Evolutionary conservation across 441 rosid species (phyloP).

Genomic region (Populus hybrid): DNA sequence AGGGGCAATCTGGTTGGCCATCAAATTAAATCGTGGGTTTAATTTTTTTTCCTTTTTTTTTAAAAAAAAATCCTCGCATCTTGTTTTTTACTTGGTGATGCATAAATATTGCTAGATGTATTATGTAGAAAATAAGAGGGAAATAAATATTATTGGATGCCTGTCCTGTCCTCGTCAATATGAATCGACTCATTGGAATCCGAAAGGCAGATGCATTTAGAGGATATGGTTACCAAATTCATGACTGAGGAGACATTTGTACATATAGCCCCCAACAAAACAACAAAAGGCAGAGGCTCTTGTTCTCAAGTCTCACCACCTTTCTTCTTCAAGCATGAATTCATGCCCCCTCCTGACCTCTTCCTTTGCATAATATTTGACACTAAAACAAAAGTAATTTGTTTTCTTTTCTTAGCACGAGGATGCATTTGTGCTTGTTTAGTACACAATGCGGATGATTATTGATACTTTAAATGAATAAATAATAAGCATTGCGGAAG

Average conservation of each 20-base stretch:
- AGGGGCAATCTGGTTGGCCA: not conserved
- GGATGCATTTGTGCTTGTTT: too few species aligned
- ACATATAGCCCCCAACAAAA: not conserved
- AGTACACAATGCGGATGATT: too few species aligned
- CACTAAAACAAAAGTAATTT: not conserved
- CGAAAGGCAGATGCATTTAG: not conserved
- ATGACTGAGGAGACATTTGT: slow-evolving; percentile 10
- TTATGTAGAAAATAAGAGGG: not conserved
- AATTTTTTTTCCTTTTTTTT: not conserved
- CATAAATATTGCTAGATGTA: not conserved
- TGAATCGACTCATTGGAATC: slow-evolving; percentile 7
- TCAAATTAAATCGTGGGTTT: not conserved
- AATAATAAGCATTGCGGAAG: too few species aligned
- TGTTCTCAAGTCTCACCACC: not conserved
- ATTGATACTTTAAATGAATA: too few species aligned
- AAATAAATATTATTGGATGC: not conserved
- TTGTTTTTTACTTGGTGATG: not conserved
- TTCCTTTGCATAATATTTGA: not conserved
- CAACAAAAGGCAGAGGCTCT: not conserved
- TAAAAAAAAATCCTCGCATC: too few species aligned
- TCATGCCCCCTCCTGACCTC: not conserved
- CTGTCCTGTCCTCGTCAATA: slow-evolving; percentile 3
- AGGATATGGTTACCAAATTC: slow-evolving; percentile 15
- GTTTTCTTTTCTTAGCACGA: too few species aligned
- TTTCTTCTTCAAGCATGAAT: not conserved